phyloP scores from a whole-genome alignment of 768 basidiomycete genomes.

The Mycena venus region DNA sequence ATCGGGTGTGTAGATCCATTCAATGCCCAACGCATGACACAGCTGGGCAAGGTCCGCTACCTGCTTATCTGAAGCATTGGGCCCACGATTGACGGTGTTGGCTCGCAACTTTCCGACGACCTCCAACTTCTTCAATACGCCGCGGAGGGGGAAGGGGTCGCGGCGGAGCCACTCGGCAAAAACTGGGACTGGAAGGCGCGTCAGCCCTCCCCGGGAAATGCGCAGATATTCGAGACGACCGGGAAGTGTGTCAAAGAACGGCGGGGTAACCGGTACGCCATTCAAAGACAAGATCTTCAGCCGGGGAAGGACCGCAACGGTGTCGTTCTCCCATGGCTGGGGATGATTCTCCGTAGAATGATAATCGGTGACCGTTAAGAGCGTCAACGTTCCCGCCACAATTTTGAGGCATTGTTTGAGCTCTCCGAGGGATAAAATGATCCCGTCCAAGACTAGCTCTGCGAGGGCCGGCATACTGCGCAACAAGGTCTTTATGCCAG shows the following conservation, averaged over 20 bases:
- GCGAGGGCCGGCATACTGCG: constrained; percentile 22
- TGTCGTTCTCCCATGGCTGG: constrained; percentile 25
- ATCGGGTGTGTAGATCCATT: constrained; percentile 7
- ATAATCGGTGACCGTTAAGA: constrained; percentile 27
- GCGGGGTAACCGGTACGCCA: constrained; percentile 16
- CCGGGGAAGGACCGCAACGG: constrained; percentile 2
- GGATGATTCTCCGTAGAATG: neutral
- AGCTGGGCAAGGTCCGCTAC: constrained; percentile 17
- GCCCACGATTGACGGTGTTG: neutral
- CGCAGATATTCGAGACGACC: constrained; percentile 23
- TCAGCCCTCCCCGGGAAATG: neutral
- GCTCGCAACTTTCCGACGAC: constrained; percentile 12
- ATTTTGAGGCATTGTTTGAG: constrained; percentile 22
- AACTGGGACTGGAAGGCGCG: constrained; percentile 1
- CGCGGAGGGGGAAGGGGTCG: constrained; percentile 6
- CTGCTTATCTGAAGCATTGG: constrained; percentile 10
- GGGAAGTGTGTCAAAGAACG: constrained; percentile 20
- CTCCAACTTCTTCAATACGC: constrained; percentile 24
- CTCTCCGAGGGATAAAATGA: constrained; percentile 2
- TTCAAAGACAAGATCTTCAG: constrained; percentile 26
- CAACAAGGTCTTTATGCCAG: constrained; percentile 7
- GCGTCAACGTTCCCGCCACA: constrained; percentile 13
- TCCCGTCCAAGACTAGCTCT: constrained; percentile 29
- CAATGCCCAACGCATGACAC: constrained; percentile 14
- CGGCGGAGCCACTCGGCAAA: constrained; percentile 18